Evolutionary conservation across 2,329 filamentous ascomycete species (phyloP).

Genomic region (Aureobasidium uvarum): DNA sequence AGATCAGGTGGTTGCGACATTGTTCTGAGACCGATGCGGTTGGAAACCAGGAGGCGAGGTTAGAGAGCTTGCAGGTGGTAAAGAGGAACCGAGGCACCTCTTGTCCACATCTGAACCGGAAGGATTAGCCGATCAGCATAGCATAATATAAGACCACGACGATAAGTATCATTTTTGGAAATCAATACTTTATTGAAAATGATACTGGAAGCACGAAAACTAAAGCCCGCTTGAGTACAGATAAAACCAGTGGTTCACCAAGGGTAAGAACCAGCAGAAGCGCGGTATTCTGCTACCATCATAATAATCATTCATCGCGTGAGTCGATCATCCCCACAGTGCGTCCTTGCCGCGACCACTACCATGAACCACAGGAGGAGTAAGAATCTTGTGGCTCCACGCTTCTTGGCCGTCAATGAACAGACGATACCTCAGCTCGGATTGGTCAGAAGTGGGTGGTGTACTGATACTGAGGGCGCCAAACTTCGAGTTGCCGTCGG

Average conservation of each 20-base stretch:
- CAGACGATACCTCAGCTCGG: slow-evolving; percentile 73
- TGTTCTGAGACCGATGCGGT: background rate
- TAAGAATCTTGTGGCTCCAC: slow-evolving; percentile 62
- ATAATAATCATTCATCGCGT: background rate
- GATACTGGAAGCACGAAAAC: background rate
- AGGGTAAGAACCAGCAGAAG: background rate
- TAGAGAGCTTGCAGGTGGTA: background rate
- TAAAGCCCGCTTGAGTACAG: background rate
- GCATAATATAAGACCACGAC: background rate
- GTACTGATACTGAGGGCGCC: slow-evolving; percentile 76
- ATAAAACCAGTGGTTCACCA: background rate
- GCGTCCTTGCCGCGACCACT: slow-evolving; percentile 47
- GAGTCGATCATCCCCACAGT: slow-evolving; percentile 42
- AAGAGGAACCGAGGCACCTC: background rate
- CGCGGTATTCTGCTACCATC: background rate
- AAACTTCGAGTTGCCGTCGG: slow-evolving; percentile 86
- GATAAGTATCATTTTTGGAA: background rate
- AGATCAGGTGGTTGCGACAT: slow-evolving; percentile 2
- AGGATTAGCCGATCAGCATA: background rate
- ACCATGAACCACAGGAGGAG: slow-evolving; percentile 44
- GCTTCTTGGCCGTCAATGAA: slow-evolving; percentile 77
- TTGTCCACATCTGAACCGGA: background rate
- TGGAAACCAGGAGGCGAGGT: background rate
- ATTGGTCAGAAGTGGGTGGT: slow-evolving; percentile 62
- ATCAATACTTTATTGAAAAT: background rate